Evolutionary conservation across 352 stramenopile genomes (phyloP), one percentile per base, ranked within the genome.

Genomic region (Phytophthora cryptogea): DNA sequence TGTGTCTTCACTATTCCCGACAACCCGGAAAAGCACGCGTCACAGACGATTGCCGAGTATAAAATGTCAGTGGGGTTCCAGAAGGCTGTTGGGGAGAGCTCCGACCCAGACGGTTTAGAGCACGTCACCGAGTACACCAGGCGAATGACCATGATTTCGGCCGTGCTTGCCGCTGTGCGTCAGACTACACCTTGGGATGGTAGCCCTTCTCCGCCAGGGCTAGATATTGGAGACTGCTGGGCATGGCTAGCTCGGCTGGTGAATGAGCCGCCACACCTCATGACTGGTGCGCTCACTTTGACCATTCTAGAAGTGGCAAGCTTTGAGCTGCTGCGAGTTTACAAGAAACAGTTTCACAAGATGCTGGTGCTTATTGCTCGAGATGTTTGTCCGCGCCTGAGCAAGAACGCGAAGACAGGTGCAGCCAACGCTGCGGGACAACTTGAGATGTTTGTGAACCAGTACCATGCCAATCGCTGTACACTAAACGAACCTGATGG

Each of bases 291-390:
- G 30, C 45, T 93, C 6, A 59, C 83, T 40, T 77, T 91, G 31
- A 90, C 82, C 36, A 88, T 93, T 56, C 66, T 93, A 32, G 84
- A 93, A 80, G 79, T 91, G 20, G 80, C 81, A 1, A 78, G 84
- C 36, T 91, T 80, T 58, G 84, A 91, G 61, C 59, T 91, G 11
- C 58, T 76, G 8, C 74, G 70, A 8, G 63, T 67, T 31, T 93
- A 90, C 73, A 87, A 83, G 65, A 74, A 72, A 6, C 81, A 93
- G 53, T 91, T 93, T 56, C 84, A 90, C 68, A 91, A 93, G 49
- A 45, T 91, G 20, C 56, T 93, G 23, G 67, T 86, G 33, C 72
- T 90, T 8, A 89, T 91, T 50, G 76, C 76, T 14, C 72, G 71
- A 13, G 74, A 93, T 16, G 70, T 93, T 20, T 81, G 72, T 33